Conservation (phyloP, 805 yeast genomes). For the Starmera dryadoides region DNA sequence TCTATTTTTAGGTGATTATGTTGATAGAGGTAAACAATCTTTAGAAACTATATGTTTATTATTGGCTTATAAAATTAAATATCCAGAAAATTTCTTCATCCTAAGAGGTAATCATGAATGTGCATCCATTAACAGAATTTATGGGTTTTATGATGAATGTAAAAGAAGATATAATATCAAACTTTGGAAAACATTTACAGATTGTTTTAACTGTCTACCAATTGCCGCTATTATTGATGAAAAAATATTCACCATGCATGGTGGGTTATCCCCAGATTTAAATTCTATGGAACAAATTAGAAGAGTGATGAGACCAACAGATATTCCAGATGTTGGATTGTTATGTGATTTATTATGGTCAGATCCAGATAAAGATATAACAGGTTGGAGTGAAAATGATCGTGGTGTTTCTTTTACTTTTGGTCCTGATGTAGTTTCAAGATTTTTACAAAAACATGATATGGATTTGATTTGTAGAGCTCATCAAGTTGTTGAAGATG, state of each 20-base stretch:
- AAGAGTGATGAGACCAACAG: constrained; percentile 98
- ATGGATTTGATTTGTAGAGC: constrained; percentile 98
- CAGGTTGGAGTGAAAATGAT: constrained; percentile 99
- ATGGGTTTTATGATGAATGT: constrained; percentile 98
- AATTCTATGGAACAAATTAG: constrained; percentile 98
- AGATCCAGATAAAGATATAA: constrained; percentile 96
- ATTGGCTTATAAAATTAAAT: constrained; percentile 93
- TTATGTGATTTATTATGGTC: constrained; percentile 97
- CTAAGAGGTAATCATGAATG: constrained; percentile 98
- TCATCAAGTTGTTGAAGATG: constrained; percentile 98
- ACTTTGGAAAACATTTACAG: constrained; percentile 98
- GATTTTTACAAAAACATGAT: constrained; percentile 94
- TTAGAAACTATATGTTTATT: constrained; percentile 91
- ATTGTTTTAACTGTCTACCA: constrained; percentile 96
- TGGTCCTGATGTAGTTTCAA: constrained; percentile 97
- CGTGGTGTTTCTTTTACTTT: constrained; percentile 99
- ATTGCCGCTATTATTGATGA: constrained; percentile 98
- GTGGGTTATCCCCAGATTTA: constrained; percentile 95
- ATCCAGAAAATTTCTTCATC: constrained; percentile 95
- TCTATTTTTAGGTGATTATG: constrained; percentile 93
- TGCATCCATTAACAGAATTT: constrained; percentile 95
- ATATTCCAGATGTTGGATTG: constrained; percentile 95
- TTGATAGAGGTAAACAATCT: constrained; percentile 97
- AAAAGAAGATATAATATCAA: constrained; percentile 96
- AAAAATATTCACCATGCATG: constrained; percentile 98